Conservation (phyloP, 2,329 filamentous ascomycete species). For the Anthostomella pinea region DNA sequence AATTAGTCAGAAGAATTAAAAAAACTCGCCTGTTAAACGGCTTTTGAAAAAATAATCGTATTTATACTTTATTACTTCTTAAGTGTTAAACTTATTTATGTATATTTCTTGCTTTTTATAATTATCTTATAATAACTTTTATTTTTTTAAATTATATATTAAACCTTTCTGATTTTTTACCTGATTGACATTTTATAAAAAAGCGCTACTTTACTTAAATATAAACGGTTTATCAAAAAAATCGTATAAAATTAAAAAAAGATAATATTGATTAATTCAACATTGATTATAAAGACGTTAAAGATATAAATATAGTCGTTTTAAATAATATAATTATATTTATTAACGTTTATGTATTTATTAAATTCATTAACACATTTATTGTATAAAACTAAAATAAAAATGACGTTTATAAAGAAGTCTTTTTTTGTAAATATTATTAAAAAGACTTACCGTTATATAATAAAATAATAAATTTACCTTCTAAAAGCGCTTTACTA, state of each 20-base stretch:
- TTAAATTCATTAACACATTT: not conserved
- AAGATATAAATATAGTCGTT: not conserved
- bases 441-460: not conserved
- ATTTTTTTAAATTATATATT: too few species aligned
- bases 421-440: not conserved
- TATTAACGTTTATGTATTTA: not conserved
- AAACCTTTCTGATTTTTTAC: too few species aligned
- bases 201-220: too few species aligned
- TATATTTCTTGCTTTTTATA: too few species aligned
- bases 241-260: not conserved
- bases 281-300: not conserved
- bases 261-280: not conserved
- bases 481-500: not conserved
- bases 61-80: too few species aligned
- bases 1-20: too few species aligned
- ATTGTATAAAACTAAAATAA: not conserved
- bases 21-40: too few species aligned
- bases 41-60: too few species aligned
- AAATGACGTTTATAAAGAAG: not conserved
- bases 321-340: not conserved
- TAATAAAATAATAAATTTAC: not conserved
- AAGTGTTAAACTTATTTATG: too few species aligned
- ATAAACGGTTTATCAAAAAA: not conserved
- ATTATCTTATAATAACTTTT: too few species aligned
- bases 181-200: too few species aligned